These are phyloP conservation scores for Microdochium paspali DNA, from an alignment of 2,329 filamentous ascomycete genomes.

Conservation along the genomic window DNA sequence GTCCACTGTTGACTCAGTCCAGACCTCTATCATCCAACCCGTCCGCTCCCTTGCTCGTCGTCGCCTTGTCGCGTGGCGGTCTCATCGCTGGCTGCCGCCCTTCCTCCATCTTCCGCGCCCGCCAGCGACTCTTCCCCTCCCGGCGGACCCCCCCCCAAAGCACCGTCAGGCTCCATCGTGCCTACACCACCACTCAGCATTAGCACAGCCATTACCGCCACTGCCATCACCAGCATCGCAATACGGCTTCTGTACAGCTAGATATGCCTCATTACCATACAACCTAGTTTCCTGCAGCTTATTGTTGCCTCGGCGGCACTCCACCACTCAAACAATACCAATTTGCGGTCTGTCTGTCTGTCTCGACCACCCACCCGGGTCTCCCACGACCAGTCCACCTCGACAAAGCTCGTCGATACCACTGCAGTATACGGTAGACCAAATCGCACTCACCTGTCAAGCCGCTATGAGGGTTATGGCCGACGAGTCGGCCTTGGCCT, in stretches of 20 bases:
- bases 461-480: conserved; percentile 27
- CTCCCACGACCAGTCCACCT: too few species aligned
- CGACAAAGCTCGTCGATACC: neutral
- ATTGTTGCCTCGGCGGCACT: neutral
- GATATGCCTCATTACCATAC: neutral
- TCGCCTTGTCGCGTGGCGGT: neutral
- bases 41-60: neutral
- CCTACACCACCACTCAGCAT: neutral
- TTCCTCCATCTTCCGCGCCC: neutral
- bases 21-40: neutral
- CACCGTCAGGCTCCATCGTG: neutral
- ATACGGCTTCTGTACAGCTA: neutral
- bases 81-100: too few species aligned
- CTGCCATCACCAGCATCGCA: neutral
- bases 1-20: neutral
- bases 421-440: neutral
- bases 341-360: too few species aligned
- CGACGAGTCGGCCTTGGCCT: conserved; percentile 45
- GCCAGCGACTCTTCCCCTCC: too few species aligned
- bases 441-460: neutral
- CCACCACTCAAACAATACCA: neutral
- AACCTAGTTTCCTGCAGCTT: neutral
- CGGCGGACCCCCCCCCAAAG: neutral
- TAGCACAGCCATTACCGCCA: too few species aligned
- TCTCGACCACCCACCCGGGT: too few species aligned